Base-by-base conservation (phyloP, 106 monocot species). In the Hemerocallis citrina region DNA sequence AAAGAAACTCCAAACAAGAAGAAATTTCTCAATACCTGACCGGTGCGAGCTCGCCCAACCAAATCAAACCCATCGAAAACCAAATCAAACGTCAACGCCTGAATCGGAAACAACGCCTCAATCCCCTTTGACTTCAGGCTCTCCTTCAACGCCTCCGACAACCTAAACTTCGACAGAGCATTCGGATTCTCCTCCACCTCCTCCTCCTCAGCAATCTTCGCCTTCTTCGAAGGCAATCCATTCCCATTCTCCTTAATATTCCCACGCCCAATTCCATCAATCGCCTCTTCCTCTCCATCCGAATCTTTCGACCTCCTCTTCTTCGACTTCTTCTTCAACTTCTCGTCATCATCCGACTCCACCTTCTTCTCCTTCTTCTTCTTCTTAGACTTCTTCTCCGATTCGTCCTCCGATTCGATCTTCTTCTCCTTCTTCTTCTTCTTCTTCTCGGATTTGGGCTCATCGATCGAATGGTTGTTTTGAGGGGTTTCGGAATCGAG, bases 31-130 rank as follows among this genome's bases (percentile, higher is more conserved):
- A 37, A 7, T 77, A 92, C 96, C 91, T 98, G 96, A 21, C 96
- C 96, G 19, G 96, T 98, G 13, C 96, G 81, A 16, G 96, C 96
- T 19, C 91, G 75, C 6, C 84, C 96, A 25, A 98, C 96, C 79
- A 98, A 79, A 82, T 98, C 96, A 44, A 56, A 41, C 2, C 96
- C 96, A 48, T 88, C 81, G 15, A 88, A 64, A 40, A 98, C 52
- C 13, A 85, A 52, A 71, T 87, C 65, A 60, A 88, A 98, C 2
- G 96, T 91, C 91, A 85, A 84, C 8, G 96, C 81, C 58, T 98
- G 96, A 32, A 98, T 91, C 10, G 91, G 96, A 56, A 98, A 98
- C 59, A 98, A 63, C 46, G 83, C 39, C 64, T 85, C 63, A 27
- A 98, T 98, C 25, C 91, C 96, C 65, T 87, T 98, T 5, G 81